Evolutionary conservation across 257 asterid genomes (phyloP).

Genomic region (Nicotiana sylvestris): DNA sequence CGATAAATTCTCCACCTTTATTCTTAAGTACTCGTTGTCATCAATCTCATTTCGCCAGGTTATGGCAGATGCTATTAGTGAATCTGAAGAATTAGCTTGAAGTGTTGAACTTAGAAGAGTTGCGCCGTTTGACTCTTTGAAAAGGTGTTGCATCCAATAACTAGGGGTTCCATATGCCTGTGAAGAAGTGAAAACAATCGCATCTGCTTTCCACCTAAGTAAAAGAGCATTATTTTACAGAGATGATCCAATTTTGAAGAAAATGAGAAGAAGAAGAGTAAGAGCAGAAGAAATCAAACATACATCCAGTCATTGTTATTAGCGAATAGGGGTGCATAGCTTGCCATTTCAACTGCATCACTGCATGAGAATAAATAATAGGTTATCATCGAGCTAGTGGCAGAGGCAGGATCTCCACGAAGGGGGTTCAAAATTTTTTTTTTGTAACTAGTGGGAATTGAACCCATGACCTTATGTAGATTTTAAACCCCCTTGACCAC

Average conservation of each 20-base stretch:
- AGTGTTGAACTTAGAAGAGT: slow-evolving; percentile 62
- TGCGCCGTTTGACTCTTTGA: slow-evolving; percentile 85
- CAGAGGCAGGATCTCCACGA: no score
- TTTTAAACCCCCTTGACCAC: no score
- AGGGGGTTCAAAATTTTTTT: no score
- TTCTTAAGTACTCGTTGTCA: slow-evolving; percentile 30
- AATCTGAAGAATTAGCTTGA: slow-evolving; percentile 33
- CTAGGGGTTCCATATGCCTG: slow-evolving; percentile 79
- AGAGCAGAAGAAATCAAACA: slow-evolving; percentile 9
- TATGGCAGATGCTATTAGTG: slow-evolving; percentile 72
- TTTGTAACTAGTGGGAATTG: no score
- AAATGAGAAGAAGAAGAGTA: background rate
- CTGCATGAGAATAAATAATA: slow-evolving; percentile 36
- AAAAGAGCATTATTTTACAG: background rate
- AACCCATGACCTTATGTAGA: no score
- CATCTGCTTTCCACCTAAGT: slow-evolving; percentile 81
- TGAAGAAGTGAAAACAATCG: slow-evolving; percentile 78
- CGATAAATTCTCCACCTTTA: slow-evolving; percentile 42
- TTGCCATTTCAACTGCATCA: slow-evolving; percentile 81
- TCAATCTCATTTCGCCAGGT: slow-evolving; percentile 44
- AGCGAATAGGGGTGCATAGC: slow-evolving; percentile 89
- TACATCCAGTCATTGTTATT: slow-evolving; percentile 60
- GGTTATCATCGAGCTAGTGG: background rate
- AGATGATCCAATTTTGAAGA: background rate
- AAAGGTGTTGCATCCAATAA: slow-evolving; percentile 96